Evolutionary conservation across 345 rosid species (phyloP).

Genomic region (Linum trigynum): DNA sequence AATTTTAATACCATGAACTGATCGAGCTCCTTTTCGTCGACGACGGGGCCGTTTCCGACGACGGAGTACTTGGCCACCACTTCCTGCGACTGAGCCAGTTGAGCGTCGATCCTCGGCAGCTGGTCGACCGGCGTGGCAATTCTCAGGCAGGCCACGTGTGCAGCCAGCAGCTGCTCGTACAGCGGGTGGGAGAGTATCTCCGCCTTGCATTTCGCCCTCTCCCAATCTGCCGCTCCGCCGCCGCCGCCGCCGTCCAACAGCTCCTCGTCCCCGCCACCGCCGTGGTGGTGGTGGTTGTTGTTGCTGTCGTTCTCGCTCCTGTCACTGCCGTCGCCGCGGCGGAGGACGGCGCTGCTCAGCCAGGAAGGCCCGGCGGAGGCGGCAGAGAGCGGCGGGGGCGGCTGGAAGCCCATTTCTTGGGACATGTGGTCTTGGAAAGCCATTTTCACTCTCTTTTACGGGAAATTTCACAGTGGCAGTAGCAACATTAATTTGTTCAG

Average conservation of each 20-base stretch:
- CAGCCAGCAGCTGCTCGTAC: constrained; percentile 84
- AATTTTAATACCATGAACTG: constrained; percentile 72
- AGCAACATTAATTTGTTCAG: not conserved
- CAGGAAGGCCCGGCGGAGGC: constrained; percentile 25
- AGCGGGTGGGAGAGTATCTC: constrained; percentile 81
- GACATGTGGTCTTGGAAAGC: constrained; percentile 25
- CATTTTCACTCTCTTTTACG: constrained; percentile 2
- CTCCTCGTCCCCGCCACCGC: constrained; percentile 14
- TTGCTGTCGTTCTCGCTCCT: constrained; percentile 4
- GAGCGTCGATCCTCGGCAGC: constrained; percentile 67
- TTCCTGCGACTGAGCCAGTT: constrained; percentile 90
- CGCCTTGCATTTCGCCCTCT: constrained; percentile 75
- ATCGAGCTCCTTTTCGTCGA: constrained; percentile 87
- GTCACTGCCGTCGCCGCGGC: constrained; percentile 11
- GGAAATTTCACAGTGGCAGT: not conserved
- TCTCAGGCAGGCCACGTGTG: constrained; percentile 28
- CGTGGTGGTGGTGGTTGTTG: constrained; percentile 5
- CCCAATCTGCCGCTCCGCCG: constrained; percentile 31
- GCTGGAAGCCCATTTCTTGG: constrained; percentile 24
- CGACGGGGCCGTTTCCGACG: constrained; percentile 29
- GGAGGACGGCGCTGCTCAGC: constrained; percentile 33
- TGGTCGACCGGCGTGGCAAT: constrained; percentile 3
- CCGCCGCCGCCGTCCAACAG: constrained; percentile 3
- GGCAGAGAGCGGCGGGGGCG: not conserved
- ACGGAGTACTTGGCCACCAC: constrained; percentile 79